Base-by-base conservation (phyloP, 108 stramenopile genomes). In the Discostella pseudostelligera region DNA sequence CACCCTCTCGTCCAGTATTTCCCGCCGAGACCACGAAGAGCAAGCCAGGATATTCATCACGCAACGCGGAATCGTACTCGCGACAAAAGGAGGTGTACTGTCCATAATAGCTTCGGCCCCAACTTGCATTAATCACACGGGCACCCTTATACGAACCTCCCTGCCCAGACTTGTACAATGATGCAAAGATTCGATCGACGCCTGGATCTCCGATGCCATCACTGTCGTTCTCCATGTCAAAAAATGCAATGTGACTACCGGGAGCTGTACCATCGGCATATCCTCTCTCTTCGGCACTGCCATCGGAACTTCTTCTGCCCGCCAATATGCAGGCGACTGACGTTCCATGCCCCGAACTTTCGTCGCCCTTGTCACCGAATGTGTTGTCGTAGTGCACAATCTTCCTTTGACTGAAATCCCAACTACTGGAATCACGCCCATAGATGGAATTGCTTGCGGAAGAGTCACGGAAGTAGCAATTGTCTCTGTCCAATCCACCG, bases 11-110 rank as follows among this genome's bases (percentile, higher is more conserved):
- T 4, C 88, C 91, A 0, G 74, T 61, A 70, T 92, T 92, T n/a
- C 91, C 91, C 3, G 84, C 87, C 8, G 85, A 82, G 24, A 82
- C 81, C 3, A 92, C 69, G n/a, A 87, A 58, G 9, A 87, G 53
- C n/a, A 86, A 64, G 47, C 87, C 83, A 4, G 78, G 74, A 56
- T 83, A 76, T 13, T 51, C 67, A 32, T 60, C 45, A 1, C 67
- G 60, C 25, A 78, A 62, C n/a, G 71, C 40, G 37, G 44, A 24
- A 55, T 78, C 76, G 21, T 68, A 78, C 36, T 73, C 59, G 14
- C 59, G 44, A 56, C 76, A 78, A 51, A 47, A 70, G 4, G 42
- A 40, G 14, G 66, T 57, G 73, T 79, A 79, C 29, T 56, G 22
- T 9, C 71, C 69, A 37, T 66, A 56, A 45, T 72, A 70, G 0